Conservation (phyloP, 495 filamentous ascomycete genomes). For the Platismatia glauca region DNA sequence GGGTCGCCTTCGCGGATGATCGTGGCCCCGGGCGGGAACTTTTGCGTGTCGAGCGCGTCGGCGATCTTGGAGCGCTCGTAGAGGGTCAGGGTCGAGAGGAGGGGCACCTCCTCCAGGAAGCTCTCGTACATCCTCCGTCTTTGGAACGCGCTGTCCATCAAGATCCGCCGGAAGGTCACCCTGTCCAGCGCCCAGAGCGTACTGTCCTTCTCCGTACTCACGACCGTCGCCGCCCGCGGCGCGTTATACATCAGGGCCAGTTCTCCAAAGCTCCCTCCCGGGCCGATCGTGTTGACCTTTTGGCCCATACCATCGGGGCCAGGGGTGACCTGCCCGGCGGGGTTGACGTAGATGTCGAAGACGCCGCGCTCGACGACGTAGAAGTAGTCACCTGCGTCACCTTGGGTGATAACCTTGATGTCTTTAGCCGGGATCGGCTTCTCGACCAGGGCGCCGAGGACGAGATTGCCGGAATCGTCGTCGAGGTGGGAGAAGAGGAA, state of each 20-base stretch:
- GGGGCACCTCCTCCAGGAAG: slow-evolving; percentile 91
- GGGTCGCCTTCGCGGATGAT: slow-evolving; percentile 91
- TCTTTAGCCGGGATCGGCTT: slow-evolving; percentile 91
- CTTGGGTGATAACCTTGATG: slow-evolving; percentile 95
- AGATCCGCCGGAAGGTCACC: slow-evolving; percentile 91
- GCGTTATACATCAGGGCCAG: slow-evolving; percentile 98
- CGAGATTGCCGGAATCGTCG: slow-evolving; percentile 78
- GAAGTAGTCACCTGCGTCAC: slow-evolving; percentile 94
- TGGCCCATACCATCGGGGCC: slow-evolving; percentile 77
- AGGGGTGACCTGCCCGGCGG: slow-evolving; percentile 65
- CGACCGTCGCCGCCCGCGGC: slow-evolving; percentile 90
- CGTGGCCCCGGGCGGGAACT: slow-evolving; percentile 65
- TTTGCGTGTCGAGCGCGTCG: slow-evolving; percentile 85
- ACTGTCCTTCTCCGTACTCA: slow-evolving; percentile 67
- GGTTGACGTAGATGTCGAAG: slow-evolving; percentile 89
- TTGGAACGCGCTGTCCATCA: slow-evolving; percentile 97
- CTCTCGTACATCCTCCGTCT: slow-evolving; percentile 93
- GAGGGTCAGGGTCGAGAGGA: slow-evolving; percentile 72
- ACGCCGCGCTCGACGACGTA: slow-evolving; percentile 88
- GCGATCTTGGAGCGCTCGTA: slow-evolving; percentile 97
- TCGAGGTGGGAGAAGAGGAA: slow-evolving; percentile 93
- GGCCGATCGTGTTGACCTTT: slow-evolving; percentile 71
- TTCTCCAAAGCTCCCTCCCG: slow-evolving; percentile 95
- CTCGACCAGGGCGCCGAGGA: slow-evolving; percentile 85
- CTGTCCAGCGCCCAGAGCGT: slow-evolving; percentile 92